A percentile compares a stretch with the other conserved stretches of the same genome.
Conservation (phyloP, 768 basidiomycete species). For the Hebeloma cylindrosporum region DNA sequence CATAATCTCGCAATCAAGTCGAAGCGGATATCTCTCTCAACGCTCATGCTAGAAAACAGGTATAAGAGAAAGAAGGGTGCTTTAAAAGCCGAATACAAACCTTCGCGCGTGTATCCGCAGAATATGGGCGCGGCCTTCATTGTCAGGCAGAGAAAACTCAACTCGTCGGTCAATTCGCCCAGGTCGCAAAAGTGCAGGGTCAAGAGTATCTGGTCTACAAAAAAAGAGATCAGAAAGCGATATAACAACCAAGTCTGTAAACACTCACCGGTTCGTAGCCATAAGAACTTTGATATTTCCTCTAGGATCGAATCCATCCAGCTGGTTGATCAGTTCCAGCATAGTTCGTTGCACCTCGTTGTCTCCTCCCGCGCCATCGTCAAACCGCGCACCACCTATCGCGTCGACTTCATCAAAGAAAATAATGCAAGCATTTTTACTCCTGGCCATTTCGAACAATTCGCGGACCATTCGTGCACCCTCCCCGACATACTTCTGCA, state of each 20-base stretch:
- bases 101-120: conserved; percentile 95
- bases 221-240: conserved; percentile 4
- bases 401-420: conserved; percentile 99
- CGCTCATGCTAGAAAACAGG: conserved; percentile 64
- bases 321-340: conserved; percentile 98
- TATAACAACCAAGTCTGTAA: neutral
- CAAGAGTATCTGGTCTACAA: conserved; percentile 90
- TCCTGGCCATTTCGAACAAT: conserved; percentile 97
- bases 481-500: conserved; percentile 99
- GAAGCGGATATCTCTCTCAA: conserved; percentile 95
- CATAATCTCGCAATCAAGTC: conserved; percentile 96
- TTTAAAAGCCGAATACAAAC: conserved; percentile 38
- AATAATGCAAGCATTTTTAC: conserved; percentile 99
- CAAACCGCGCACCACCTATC: conserved; percentile 96
- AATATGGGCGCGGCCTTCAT: conserved; percentile 95
- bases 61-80: neutral
- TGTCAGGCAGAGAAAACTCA: conserved; percentile 93
- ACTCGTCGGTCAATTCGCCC: conserved; percentile 97
- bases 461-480: conserved; percentile 99
- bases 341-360: conserved; percentile 99
- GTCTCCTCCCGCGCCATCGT: conserved; percentile 98
- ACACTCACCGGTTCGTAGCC: conserved; percentile 92
- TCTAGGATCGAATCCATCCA: conserved; percentile 97
- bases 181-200: conserved; percentile 93
- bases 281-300: conserved; percentile 99